These are phyloP conservation scores for Beauveria bassiana DNA, from an alignment of 2,329 filamentous ascomycete genomes.

Conservation along the genomic window DNA sequence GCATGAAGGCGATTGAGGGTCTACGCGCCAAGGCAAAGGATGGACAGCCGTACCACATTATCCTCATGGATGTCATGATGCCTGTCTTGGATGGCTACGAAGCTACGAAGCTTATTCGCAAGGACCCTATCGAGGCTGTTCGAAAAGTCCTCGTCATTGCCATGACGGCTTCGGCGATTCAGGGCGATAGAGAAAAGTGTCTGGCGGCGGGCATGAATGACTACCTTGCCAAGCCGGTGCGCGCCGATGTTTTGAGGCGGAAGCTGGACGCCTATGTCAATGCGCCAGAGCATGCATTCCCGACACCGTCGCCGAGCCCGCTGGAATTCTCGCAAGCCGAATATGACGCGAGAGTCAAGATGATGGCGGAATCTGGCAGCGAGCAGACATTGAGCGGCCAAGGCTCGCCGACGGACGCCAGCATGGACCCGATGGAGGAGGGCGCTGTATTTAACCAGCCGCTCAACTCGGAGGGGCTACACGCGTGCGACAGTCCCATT, in stretches of 20 bases:
- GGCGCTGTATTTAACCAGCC: constrained; percentile 26
- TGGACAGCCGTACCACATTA: constrained; percentile 74
- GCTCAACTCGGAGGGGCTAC: constrained; percentile 16
- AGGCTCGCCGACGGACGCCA: constrained; percentile 12
- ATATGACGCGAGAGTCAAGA: not conserved
- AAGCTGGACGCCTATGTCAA: constrained; percentile 60
- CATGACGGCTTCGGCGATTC: constrained; percentile 93
- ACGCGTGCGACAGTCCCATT: constrained; percentile 7
- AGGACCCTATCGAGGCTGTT: constrained; percentile 68
- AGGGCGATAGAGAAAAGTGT: constrained; percentile 90
- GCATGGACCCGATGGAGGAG: constrained; percentile 24
- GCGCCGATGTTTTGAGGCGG: constrained; percentile 75
- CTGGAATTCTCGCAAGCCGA: constrained; percentile 13
- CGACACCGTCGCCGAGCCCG: constrained; percentile 17
- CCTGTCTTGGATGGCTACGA: constrained; percentile 88
- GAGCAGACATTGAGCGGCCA: constrained; percentile 9
- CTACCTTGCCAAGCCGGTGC: constrained; percentile 91
- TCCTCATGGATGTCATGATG: constrained; percentile 97
- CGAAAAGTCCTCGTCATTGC: constrained; percentile 85
- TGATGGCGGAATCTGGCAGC: not conserved
- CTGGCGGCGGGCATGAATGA: constrained; percentile 97
- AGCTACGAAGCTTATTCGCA: constrained; percentile 74
- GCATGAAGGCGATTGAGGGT: constrained; percentile 78
- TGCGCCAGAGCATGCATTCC: constrained; percentile 22
- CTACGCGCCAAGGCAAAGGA: constrained; percentile 65